Percentiles rank a stretch among this genome's conserved stretches.
Evolutionary conservation across 192 early-diverging fungal species (phyloP).

Genomic region (Entomortierella lignicola): DNA sequence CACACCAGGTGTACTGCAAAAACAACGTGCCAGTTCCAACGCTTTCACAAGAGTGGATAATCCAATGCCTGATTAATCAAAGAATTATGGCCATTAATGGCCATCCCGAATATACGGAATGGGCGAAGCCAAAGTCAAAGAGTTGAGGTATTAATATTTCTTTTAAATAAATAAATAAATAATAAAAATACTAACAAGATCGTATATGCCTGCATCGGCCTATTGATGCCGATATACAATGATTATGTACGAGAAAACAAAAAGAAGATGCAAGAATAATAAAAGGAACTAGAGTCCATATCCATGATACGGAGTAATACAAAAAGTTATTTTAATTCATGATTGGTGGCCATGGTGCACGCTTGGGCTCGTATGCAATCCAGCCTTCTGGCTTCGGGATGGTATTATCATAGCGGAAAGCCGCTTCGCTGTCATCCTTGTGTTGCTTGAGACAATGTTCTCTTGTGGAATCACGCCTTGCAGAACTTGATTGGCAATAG

Average conservation of each 20-base stretch:
- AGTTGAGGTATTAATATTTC: background rate
- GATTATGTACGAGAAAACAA: too few relatives aligned
- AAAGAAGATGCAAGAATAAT: too few relatives aligned
- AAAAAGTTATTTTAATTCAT: conserved; percentile 39
- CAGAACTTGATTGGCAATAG: conserved; percentile 49
- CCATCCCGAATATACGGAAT: conserved; percentile 16
- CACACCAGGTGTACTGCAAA: background rate
- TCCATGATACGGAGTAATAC: too few relatives aligned
- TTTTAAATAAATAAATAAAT: too few relatives aligned
- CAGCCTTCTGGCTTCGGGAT: conserved; percentile 51
- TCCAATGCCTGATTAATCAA: conserved; percentile 47
- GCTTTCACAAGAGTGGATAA: conserved; percentile 30
- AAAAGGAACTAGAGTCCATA: too few relatives aligned
- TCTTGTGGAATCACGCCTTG: conserved; percentile 30
- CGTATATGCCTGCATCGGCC: too few relatives aligned
- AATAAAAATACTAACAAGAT: too few relatives aligned
- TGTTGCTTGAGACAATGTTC: conserved; percentile 53
- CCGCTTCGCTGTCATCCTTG: conserved; percentile 47
- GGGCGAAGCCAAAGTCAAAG: background rate
- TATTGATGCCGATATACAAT: too few relatives aligned
- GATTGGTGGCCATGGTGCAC: conserved; percentile 48
- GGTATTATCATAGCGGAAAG: conserved; percentile 40
- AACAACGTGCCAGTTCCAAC: background rate
- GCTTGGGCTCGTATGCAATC: conserved; percentile 53
- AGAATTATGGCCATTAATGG: conserved; percentile 23